Evolutionary conservation across 495 filamentous ascomycete species (phyloP).

Genomic region (Penicillium steckii): DNA sequence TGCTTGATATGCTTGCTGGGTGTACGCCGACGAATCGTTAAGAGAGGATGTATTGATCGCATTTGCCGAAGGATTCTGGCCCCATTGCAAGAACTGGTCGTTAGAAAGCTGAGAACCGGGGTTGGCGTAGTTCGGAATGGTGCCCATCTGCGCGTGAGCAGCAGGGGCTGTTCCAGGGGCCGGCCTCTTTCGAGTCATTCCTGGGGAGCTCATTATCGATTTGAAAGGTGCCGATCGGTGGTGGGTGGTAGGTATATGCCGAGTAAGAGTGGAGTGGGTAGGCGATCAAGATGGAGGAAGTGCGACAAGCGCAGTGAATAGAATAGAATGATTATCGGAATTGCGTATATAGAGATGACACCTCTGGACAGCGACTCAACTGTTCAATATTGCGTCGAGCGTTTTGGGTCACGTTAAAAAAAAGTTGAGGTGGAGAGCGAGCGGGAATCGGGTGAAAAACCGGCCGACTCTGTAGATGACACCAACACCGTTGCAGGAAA

Average conservation of each 20-base stretch:
- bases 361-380: background rate
- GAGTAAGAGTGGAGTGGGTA: background rate
- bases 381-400: constrained; percentile 6
- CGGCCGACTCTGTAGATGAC: constrained; percentile 3
- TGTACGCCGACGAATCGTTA: constrained; percentile 42
- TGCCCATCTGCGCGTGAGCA: constrained; percentile 44
- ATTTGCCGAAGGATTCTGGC: constrained; percentile 40
- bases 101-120: constrained; percentile 45
- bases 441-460: constrained; percentile 14
- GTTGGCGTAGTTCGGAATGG: constrained; percentile 33
- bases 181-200: constrained; percentile 64
- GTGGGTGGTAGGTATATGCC: background rate
- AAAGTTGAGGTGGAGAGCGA: constrained; percentile 10
- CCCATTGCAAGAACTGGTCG: constrained; percentile 57
- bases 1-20: constrained; percentile 32
- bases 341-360: background rate
- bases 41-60: constrained; percentile 29
- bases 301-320: background rate
- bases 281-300: background rate
- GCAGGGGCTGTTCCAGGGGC: constrained; percentile 68
- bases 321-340: background rate
- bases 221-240: background rate
- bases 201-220: constrained; percentile 41
- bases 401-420: constrained; percentile 18
- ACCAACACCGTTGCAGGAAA: background rate